These are phyloP conservation scores for Micromonas commoda DNA, from an alignment of 139 green algal species.

Conservation along the genomic window DNA sequence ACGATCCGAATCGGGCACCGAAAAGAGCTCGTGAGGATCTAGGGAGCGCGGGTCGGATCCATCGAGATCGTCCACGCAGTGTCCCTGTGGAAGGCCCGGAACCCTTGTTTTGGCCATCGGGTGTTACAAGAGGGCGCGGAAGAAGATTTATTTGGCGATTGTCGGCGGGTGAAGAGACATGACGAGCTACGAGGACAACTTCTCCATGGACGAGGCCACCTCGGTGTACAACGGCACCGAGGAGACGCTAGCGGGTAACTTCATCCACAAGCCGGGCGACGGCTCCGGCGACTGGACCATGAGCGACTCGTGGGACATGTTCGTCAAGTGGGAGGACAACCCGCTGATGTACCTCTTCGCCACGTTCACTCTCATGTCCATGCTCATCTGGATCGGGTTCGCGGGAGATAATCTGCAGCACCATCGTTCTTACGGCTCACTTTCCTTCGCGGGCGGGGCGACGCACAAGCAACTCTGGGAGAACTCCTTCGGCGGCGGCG, in stretches of 20 bases:
- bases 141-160: too few species aligned
- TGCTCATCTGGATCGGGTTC: conserved; percentile 8
- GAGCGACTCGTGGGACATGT: background rate
- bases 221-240: background rate
- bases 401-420: conserved; percentile 18
- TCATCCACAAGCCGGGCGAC: background rate
- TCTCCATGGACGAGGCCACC: background rate
- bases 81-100: too few species aligned
- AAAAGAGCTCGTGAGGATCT: too few species aligned
- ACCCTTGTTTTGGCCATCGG: too few species aligned
- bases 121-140: too few species aligned
- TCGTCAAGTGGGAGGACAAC: background rate
- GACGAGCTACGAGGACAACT: background rate
- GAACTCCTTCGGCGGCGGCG: background rate
- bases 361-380: background rate
- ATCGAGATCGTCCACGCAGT: too few species aligned
- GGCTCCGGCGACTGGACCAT: background rate
- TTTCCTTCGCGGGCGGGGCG: background rate
- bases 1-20: too few species aligned
- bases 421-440: background rate
- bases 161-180: too few species aligned
- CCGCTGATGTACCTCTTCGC: background rate
- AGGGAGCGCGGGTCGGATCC: too few species aligned
- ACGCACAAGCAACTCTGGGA: background rate
- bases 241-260: background rate